Base-by-base conservation (phyloP, 2,329 filamentous ascomycete species). In the Calonectria hongkongensis region DNA sequence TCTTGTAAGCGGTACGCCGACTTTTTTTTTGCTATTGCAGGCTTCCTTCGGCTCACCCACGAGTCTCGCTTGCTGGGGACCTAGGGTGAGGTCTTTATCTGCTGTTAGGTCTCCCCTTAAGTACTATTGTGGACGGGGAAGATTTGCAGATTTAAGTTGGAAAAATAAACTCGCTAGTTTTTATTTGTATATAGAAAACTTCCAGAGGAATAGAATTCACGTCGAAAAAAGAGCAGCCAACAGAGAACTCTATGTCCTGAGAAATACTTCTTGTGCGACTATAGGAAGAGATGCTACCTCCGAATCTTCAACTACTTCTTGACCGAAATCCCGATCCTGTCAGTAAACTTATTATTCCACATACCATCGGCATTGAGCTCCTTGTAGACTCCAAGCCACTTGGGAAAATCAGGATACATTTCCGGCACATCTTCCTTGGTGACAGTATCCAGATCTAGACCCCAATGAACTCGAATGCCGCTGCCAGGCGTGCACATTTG, bases 401-500 rank as follows among this genome's bases (percentile, higher is more conserved):
- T 58, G 30, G 54, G 54, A 18, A 58, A 58, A 18, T 41, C 54
- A 9, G 54, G 33, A 33, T 58, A 58, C 33, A 58, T 58, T 2
- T 41, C 15, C 3, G 54, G 54, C 18, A 58, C 54, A 27, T 58
- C 54, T 12, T 58, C 54, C 33, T 58, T 58, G 3, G 30, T 25
- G 54, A 58, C 54, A 12, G 54, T 58, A 3, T 58, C 54, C 33
- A 58, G 54, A 58, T 58, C 54, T 12, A 58, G 54, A 7, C 54
- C 54, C 54, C 54, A 58, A 21, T 58, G 54, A 21, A 58, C 54
- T 58, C 33, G 30, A 18, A 58, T 58, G 6, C 54, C 54, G 21
- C 36, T 58, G 3, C 54, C 54, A 18, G 54, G 54, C 6, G 36
- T 36, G n/a, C 54, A 58, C n/a, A 58, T 58, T 21, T 58, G n/a